Percentiles rank a stretch among this genome's conserved stretches.
Conservation (phyloP, 2,329 filamentous ascomycete species). For the Blastomyces gilchristii region DNA sequence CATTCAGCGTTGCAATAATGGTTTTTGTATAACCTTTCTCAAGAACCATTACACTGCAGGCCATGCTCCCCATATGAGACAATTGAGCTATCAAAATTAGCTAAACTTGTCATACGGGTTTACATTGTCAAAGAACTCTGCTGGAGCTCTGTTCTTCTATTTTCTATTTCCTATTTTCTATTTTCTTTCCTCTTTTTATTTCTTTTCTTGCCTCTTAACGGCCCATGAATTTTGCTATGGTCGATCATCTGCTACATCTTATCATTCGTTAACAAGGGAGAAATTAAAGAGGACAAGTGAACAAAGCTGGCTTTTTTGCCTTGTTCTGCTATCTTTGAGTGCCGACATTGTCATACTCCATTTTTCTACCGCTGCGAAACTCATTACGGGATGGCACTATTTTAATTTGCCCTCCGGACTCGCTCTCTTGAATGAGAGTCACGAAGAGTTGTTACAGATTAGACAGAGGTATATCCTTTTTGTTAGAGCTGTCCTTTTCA, state of each 20-base stretch:
- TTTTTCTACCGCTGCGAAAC: neutral
- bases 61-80: neutral
- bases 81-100: neutral
- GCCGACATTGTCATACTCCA: neutral
- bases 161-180: too few relatives aligned
- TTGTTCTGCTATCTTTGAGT: neutral
- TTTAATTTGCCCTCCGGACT: neutral
- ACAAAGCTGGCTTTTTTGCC: neutral
- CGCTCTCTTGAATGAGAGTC: neutral
- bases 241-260: neutral
- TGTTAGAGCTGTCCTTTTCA: neutral
- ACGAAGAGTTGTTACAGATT: neutral
- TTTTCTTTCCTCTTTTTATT: too few relatives aligned
- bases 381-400: neutral
- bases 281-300: neutral
- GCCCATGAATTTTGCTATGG: neutral
- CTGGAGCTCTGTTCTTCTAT: neutral
- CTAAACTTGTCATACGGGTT: neutral
- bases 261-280: neutral
- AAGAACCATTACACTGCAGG: neutral
- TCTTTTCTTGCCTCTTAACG: neutral
- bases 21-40: neutral
- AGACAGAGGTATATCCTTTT: neutral
- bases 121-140: neutral
- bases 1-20: slow-evolving; percentile 1